A percentile compares a stretch with the other conserved stretches of the same genome.
Evolutionary conservation across 2,329 filamentous ascomycete genomes (phyloP).

Genomic region (Phaeosphaeria sp.): DNA sequence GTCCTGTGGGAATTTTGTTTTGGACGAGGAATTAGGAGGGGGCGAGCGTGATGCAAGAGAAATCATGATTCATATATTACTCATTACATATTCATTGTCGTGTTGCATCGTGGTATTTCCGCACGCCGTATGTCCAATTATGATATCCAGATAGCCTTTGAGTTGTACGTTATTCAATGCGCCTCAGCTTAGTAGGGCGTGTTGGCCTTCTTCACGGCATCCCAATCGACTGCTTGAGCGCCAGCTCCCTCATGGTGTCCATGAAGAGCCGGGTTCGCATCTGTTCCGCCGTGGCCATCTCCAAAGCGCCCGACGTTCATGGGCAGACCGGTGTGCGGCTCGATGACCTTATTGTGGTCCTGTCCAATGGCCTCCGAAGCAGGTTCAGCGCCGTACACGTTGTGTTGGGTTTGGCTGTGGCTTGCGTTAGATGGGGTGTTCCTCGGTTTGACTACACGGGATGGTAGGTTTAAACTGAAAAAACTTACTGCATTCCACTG

Average conservation of each 20-base stretch:
- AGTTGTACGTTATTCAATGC: too few relatives aligned
- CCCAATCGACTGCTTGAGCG: conserved; percentile 19
- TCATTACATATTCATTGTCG: not conserved
- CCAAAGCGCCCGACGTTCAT: conserved; percentile 51
- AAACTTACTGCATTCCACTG: conserved; percentile 38
- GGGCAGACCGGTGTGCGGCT: conserved; percentile 50
- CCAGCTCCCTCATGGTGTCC: conserved; percentile 29
- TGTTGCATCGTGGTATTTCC: not conserved
- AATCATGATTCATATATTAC: not conserved
- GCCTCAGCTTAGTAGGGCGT: conserved; percentile 34
- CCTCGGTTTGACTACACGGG: too few relatives aligned
- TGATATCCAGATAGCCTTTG: not conserved
- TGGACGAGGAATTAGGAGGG: too few relatives aligned
- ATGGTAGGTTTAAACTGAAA: too few relatives aligned
- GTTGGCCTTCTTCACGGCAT: conserved; percentile 35
- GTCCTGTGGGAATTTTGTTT: too few relatives aligned
- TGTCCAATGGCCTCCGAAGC: conserved; percentile 22
- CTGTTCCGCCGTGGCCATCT: conserved; percentile 46
- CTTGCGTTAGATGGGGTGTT: not conserved
- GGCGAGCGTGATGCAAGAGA: not conserved
- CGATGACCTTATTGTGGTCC: conserved; percentile 31
- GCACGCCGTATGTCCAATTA: not conserved
- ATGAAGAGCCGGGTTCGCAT: conserved; percentile 38
- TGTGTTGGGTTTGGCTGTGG: conserved; percentile 22
- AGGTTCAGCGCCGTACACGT: conserved; percentile 29